A percentile compares a stretch with the other conserved stretches of the same genome.
Conservation (phyloP, 116 monocot species). For the Trichopus zeylanicus region DNA sequence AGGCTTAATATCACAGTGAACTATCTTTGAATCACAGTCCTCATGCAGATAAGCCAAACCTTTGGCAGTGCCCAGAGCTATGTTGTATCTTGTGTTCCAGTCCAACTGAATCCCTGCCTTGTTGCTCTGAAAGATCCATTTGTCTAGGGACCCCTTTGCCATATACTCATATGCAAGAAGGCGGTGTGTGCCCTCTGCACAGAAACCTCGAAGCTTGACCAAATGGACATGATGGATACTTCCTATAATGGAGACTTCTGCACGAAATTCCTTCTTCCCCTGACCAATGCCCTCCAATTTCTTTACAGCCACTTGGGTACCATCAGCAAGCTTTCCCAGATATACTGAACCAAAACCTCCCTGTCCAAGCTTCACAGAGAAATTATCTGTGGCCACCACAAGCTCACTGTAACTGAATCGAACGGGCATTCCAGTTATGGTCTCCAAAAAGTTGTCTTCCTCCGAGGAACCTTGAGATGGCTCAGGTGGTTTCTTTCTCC, state of each 20-base stretch:
- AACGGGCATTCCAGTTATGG: conserved; percentile 43
- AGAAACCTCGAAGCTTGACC: conserved; percentile 74
- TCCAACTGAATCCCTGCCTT: conserved; percentile 9
- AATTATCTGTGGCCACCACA: conserved; percentile 54
- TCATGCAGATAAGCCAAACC: conserved; percentile 75
- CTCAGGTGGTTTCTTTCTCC: conserved; percentile 14
- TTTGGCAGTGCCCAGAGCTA: conserved; percentile 74
- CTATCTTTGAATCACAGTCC: conserved; percentile 66
- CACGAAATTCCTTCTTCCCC: conserved; percentile 75
- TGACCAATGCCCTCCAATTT: conserved; percentile 62
- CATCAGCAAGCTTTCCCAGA: conserved; percentile 56
- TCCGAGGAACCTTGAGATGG: conserved; percentile 31
- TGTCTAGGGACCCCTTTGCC: conserved; percentile 63
- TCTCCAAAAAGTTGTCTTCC: conserved; percentile 40
- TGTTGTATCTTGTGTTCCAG: conserved; percentile 49
- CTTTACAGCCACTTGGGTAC: conserved; percentile 65
- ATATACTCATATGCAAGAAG: conserved; percentile 88
- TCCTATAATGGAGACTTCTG: conserved; percentile 74
- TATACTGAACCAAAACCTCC: conserved; percentile 92
- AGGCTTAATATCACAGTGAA: conserved; percentile 87
- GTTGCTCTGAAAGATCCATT: conserved; percentile 53
- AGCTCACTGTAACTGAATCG: conserved; percentile 58
- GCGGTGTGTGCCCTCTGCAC: conserved; percentile 60
- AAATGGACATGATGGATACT: conserved; percentile 83
- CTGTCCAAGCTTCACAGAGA: conserved; percentile 55